Evolutionary conservation across 768 basidiomycete species (phyloP).

Genomic region (Suillus clintonianus): DNA sequence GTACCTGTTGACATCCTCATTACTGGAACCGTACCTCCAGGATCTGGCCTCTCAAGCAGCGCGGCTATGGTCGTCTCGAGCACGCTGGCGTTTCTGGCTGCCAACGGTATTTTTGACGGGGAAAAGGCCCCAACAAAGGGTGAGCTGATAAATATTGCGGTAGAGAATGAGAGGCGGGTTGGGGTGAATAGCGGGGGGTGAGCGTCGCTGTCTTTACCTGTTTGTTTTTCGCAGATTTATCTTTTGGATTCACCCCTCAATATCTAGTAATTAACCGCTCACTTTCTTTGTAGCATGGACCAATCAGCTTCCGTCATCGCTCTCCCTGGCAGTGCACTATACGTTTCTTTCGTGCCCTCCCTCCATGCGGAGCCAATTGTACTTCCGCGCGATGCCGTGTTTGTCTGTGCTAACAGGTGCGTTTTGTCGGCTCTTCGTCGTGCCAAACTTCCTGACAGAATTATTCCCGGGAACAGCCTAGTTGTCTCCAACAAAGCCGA

Average conservation of each 20-base stretch:
- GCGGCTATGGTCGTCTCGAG: constrained; percentile 91
- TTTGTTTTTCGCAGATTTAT: not conserved
- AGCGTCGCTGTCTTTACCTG: constrained; percentile 17
- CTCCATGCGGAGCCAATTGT: constrained; percentile 67
- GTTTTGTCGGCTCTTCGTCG: constrained; percentile 46
- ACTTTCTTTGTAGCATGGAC: constrained; percentile 65
- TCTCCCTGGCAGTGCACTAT: constrained; percentile 66
- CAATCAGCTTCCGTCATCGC: constrained; percentile 88
- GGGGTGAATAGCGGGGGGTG: constrained; percentile 84
- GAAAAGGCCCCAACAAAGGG: constrained; percentile 49
- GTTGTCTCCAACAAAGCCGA: constrained; percentile 80
- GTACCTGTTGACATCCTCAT: constrained; percentile 73
- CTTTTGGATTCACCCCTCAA: not conserved
- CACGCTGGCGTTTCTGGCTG: constrained; percentile 76
- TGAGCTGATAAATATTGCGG: constrained; percentile 73
- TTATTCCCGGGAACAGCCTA: constrained; percentile 31
- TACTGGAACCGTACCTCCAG: constrained; percentile 82
- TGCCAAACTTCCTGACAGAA: constrained; percentile 63
- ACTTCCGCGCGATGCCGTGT: constrained; percentile 45
- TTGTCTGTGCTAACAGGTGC: constrained; percentile 30
- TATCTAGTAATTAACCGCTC: constrained; percentile 7
- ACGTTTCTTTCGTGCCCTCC: constrained; percentile 79
- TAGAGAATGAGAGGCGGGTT: constrained; percentile 84
- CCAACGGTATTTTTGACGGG: constrained; percentile 62
- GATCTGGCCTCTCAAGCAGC: constrained; percentile 84